Evolutionary conservation across 2,329 filamentous ascomycete genomes (phyloP).

Genomic region (Colletotrichum sp.): DNA sequence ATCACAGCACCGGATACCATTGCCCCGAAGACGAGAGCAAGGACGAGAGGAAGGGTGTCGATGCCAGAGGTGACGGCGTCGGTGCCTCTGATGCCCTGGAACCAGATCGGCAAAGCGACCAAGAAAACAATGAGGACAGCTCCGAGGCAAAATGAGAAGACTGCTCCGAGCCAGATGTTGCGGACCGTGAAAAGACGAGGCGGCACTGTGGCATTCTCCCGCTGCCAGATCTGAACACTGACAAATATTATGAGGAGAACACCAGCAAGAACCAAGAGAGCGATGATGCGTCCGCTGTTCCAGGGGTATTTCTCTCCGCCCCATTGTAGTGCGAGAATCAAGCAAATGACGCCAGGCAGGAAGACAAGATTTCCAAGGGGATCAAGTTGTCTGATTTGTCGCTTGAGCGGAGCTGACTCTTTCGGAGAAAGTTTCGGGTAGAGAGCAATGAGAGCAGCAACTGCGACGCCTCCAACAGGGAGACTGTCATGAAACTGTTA

Average conservation of each 20-base stretch:
- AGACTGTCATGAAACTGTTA: neutral
- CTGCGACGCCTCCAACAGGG: neutral
- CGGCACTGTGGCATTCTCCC: constrained; percentile 50
- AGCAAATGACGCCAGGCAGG: constrained; percentile 54
- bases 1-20: constrained; percentile 37
- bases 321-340: constrained; percentile 62
- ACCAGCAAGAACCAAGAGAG: constrained; percentile 30
- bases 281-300: constrained; percentile 47
- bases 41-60: constrained; percentile 42
- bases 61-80: constrained; percentile 43
- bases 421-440: neutral
- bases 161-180: constrained; percentile 42
- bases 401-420: constrained; percentile 45
- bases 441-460: neutral
- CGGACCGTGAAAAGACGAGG: constrained; percentile 50
- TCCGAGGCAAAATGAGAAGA: constrained; percentile 36
- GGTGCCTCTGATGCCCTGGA: constrained; percentile 53
- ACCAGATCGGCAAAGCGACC: constrained; percentile 46
- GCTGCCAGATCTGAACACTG: constrained; percentile 43
- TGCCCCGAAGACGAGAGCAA: constrained; percentile 38
- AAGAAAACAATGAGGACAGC: constrained; percentile 31
- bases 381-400: constrained; percentile 38
- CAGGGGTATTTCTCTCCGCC: constrained; percentile 58
- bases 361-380: constrained; percentile 54
- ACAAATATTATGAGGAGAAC: constrained; percentile 32